A percentile compares a stretch with the other conserved stretches of the same genome.
Evolutionary conservation across 2,329 filamentous ascomycete genomes (phyloP).

Genomic region (Colletotrichum cereale): DNA sequence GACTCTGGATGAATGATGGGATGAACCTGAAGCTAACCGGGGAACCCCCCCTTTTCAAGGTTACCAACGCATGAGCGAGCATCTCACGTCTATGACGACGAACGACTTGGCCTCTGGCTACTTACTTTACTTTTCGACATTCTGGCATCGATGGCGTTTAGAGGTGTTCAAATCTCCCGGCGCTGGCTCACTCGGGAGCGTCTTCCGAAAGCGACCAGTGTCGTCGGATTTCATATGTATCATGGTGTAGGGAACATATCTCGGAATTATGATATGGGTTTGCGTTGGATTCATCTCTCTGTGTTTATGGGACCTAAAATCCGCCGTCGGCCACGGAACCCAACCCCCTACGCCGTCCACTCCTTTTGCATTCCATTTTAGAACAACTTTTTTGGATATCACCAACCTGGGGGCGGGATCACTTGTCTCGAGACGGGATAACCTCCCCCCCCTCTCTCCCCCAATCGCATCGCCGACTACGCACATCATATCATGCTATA

Average conservation of each 20-base stretch:
- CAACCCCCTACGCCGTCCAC: slow-evolving; percentile 55
- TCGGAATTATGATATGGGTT: slow-evolving; percentile 42
- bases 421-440: slow-evolving; percentile 25
- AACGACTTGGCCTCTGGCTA: slow-evolving; percentile 47
- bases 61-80: slow-evolving; percentile 68
- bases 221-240: slow-evolving; percentile 42
- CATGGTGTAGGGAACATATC: slow-evolving; percentile 53
- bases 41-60: slow-evolving; percentile 50
- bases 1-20: neutral
- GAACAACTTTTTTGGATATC: slow-evolving; percentile 36
- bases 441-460: neutral
- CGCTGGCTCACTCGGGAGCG: slow-evolving; percentile 34
- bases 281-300: slow-evolving; percentile 38
- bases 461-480: slow-evolving; percentile 6
- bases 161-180: slow-evolving; percentile 34
- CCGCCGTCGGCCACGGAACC: slow-evolving; percentile 36
- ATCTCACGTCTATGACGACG: slow-evolving; percentile 49
- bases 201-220: slow-evolving; percentile 37
- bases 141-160: slow-evolving; percentile 59
- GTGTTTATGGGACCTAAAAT: slow-evolving; percentile 47
- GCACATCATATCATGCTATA: neutral
- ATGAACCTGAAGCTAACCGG: slow-evolving; percentile 4
- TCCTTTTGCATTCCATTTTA: slow-evolving; percentile 48
- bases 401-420: slow-evolving; percentile 7
- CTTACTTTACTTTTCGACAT: slow-evolving; percentile 51